Conservation (phyloP, 2,329 filamentous ascomycete species). For the Paraphaeosphaeria sporulosa region DNA sequence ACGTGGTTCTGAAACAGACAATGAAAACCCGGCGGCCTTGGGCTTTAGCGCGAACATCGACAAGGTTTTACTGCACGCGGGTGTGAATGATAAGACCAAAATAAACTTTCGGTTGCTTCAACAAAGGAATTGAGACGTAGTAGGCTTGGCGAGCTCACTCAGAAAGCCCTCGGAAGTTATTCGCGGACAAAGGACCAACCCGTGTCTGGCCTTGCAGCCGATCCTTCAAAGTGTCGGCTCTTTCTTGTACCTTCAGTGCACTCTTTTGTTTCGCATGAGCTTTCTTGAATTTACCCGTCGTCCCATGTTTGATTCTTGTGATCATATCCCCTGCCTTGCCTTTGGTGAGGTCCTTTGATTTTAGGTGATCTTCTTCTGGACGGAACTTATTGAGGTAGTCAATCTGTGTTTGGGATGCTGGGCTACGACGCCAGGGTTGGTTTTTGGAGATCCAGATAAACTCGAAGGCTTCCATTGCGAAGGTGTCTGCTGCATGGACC, state of each 20-base stretch:
- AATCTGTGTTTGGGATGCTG: slow-evolving; percentile 70
- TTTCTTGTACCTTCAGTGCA: slow-evolving; percentile 48
- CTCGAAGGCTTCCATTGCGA: slow-evolving; percentile 71
- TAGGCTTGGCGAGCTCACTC: neutral
- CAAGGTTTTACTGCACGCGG: neutral
- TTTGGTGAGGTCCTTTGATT: slow-evolving; percentile 69
- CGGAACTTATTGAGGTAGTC: slow-evolving; percentile 73
- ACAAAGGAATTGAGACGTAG: neutral
- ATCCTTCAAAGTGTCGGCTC: slow-evolving; percentile 56
- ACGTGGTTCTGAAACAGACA: slow-evolving; percentile 6
- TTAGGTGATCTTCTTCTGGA: slow-evolving; percentile 62
- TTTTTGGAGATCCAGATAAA: slow-evolving; percentile 70
- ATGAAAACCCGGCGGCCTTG: neutral
- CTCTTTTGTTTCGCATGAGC: slow-evolving; percentile 41
- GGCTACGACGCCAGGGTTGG: slow-evolving; percentile 73
- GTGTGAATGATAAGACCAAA: neutral
- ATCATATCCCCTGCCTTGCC: slow-evolving; percentile 90
- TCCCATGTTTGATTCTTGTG: slow-evolving; percentile 87
- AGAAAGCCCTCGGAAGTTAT: slow-evolving; percentile 3
- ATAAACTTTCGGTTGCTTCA: neutral
- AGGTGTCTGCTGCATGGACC: slow-evolving; percentile 85
- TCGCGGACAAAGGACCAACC: slow-evolving; percentile 54
- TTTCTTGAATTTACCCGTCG: slow-evolving; percentile 63
- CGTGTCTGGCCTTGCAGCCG: slow-evolving; percentile 54
- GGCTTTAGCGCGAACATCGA: neutral